phyloP scores from a whole-genome alignment of 2,329 filamentous ascomycete species.

The Ophiostoma fasciatum region DNA sequence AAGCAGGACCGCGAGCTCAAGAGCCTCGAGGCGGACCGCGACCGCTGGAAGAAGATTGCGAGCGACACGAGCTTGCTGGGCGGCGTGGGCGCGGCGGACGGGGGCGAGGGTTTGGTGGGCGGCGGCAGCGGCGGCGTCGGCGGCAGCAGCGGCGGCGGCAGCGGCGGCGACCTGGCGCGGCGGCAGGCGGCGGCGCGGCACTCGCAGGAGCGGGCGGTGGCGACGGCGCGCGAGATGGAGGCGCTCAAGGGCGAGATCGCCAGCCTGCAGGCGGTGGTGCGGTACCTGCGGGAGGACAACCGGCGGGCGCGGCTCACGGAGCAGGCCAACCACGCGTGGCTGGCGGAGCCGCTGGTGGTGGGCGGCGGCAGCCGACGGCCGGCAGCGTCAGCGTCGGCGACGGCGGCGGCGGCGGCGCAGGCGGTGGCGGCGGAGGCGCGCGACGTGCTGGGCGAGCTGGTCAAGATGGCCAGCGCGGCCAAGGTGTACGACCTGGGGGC shows the following conservation, averaged over 20 bases:
- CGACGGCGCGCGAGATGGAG: conserved; percentile 60
- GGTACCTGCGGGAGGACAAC: conserved; percentile 54
- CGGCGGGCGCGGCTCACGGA: conserved; percentile 43
- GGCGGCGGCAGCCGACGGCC: no score
- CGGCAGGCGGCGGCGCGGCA: conserved; percentile 21
- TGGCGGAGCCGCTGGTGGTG: conserved; percentile 41
- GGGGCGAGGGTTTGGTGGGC: conserved; percentile 24
- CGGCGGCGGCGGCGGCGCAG: conserved; percentile 23
- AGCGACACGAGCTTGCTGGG: conserved; percentile 43
- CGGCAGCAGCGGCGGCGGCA: background rate
- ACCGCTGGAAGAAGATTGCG: conserved; percentile 58
- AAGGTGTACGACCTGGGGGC: conserved; percentile 42
- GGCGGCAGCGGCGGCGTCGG: background rate
- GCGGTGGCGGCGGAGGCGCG: conserved; percentile 46
- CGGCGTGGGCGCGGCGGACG: conserved; percentile 28
- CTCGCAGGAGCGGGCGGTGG: conserved; percentile 46
- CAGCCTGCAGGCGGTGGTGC: conserved; percentile 47
- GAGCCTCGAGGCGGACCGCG: conserved; percentile 47
- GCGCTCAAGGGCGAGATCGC: conserved; percentile 53
- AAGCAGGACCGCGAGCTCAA: conserved; percentile 53
- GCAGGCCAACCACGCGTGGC: conserved; percentile 44
- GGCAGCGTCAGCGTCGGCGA: conserved; percentile 23
- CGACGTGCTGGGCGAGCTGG: conserved; percentile 48
- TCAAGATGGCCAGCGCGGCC: conserved; percentile 43
- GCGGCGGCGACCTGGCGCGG: background rate